Evolutionary conservation across 2,329 filamentous ascomycete genomes (phyloP).

Genomic region (Seiridium unicorne): DNA sequence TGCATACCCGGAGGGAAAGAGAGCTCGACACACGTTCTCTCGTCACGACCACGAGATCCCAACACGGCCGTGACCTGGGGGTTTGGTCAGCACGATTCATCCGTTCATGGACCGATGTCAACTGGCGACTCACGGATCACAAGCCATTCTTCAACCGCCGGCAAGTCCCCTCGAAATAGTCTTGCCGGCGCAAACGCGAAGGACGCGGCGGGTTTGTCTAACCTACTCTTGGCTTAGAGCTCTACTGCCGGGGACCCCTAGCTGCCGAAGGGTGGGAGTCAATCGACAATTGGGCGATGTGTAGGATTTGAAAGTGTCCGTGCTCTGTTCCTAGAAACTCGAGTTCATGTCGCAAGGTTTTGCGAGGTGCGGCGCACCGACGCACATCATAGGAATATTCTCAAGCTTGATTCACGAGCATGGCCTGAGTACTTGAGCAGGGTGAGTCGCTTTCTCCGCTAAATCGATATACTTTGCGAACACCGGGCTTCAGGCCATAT

Average conservation of each 20-base stretch:
- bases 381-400: too few relatives aligned
- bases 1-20: not conserved
- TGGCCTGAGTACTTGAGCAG: too few relatives aligned
- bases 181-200: not conserved
- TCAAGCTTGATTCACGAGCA: too few relatives aligned
- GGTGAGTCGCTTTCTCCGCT: too few relatives aligned
- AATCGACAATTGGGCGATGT: not conserved
- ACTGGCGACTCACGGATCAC: not conserved
- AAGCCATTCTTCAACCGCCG: slow-evolving; percentile 1
- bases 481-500: too few relatives aligned
- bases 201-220: not conserved
- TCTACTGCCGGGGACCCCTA: not conserved
- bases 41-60: not conserved
- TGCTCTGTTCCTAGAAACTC: too few relatives aligned
- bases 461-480: too few relatives aligned
- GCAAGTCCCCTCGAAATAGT: not conserved
- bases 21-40: not conserved
- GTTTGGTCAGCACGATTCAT: not conserved
- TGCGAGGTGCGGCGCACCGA: too few relatives aligned
- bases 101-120: not conserved
- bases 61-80: not conserved
- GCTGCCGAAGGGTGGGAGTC: slow-evolving; percentile 1
- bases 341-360: too few relatives aligned
- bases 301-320: not conserved
- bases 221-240: not conserved